Evolutionary conservation across 768 basidiomycete genomes (phyloP), one percentile per base, ranked within the genome.

Genomic region (Baorangia bicolor): DNA sequence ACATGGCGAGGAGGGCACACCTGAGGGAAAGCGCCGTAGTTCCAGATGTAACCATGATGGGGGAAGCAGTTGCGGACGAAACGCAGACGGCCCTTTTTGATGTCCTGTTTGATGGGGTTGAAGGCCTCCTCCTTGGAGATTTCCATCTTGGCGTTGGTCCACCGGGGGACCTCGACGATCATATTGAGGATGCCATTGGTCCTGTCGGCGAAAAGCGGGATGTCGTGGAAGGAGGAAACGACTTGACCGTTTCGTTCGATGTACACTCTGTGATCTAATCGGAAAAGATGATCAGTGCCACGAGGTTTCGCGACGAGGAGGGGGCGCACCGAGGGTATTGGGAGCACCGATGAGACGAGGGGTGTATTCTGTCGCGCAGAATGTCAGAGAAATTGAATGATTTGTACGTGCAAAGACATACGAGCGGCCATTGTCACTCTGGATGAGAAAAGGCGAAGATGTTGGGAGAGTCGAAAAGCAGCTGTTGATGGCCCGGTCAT

Each of bases 101-200:
- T 88, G 74, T 98, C 96, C 79, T 99, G 97, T 75, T 97, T 96
- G 88, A 99, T 98, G 67, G 97, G 97, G 78, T 99, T 99, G 86
- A 98, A 93, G n/a, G 84, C 51, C 74, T 98, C 96, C 68, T 97
- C 94, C 77, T 97, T 99, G 75, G 83, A 96, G 74, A 97, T 97
- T 78, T 99, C 97, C 90, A 98, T 91, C 83, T 99, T 98, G 51
- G 97, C 97, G 81, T 99, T 98, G 74, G 95, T 97, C 97, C 97
- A 99, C 68, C 97, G 90, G 46, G 97, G 97, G 54, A 96, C 85
- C 78, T 97, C 93, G 76, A 97, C 94, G 74, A 97, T 80, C 93
- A 98, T 98, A 88, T 98, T 98, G 78, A 97, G 82, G 79, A 98
- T 88, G 69, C 92, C 92, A 74, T 90, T 90, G 78, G 80, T 87